Evolutionary conservation across 2,329 filamentous ascomycete species (phyloP).

Genomic region (Sporothrix pseudoabietina): DNA sequence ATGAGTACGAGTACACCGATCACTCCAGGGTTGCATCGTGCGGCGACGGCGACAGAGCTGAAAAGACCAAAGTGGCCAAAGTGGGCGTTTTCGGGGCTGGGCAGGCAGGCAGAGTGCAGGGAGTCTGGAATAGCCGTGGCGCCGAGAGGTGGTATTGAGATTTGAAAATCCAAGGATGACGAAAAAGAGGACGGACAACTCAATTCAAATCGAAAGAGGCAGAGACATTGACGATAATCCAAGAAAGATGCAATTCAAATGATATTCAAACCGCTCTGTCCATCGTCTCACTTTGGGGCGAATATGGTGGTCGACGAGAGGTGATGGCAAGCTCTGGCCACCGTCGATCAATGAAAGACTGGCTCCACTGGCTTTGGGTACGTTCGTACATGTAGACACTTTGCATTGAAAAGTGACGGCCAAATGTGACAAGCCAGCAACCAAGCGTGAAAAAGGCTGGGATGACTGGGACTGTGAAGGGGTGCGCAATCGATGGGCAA

Average conservation of each 20-base stretch:
- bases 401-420: background rate
- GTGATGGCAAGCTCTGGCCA: background rate
- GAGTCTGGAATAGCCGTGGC: background rate
- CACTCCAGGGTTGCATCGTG: constrained; percentile 1
- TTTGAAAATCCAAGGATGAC: background rate
- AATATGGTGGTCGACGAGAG: background rate
- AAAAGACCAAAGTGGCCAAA: background rate
- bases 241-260: background rate
- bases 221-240: background rate
- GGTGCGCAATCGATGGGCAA: background rate
- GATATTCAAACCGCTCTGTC: background rate
- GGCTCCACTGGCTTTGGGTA: too few species aligned
- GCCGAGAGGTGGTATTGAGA: constrained; percentile 15
- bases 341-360: background rate
- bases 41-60: background rate
- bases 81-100: background rate
- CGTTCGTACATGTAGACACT: too few species aligned
- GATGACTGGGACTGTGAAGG: background rate
- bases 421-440: background rate
- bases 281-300: background rate
- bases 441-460: background rate
- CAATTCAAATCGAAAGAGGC: background rate
- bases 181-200: background rate
- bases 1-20: background rate
- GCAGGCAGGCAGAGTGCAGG: background rate